These are phyloP conservation scores for Stemphylium beticola DNA, from an alignment of 2,329 filamentous ascomycete genomes.

Conservation along the genomic window DNA sequence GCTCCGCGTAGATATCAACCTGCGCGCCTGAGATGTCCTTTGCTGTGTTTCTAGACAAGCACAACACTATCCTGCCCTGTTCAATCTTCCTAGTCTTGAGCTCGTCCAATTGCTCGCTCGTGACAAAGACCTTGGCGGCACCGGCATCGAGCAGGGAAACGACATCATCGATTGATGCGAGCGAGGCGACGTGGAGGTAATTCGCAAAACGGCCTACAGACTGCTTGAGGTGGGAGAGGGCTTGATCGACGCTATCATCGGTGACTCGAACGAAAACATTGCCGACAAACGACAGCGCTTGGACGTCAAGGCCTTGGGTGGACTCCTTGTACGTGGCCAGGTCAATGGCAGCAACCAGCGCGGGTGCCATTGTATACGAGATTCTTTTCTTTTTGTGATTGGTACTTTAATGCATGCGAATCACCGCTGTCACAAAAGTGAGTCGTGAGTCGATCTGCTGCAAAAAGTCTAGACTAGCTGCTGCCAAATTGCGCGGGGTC, in stretches of 20 bases:
- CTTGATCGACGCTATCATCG: constrained; percentile 54
- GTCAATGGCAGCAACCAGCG: constrained; percentile 59
- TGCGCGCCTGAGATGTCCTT: constrained; percentile 51
- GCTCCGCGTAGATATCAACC: constrained; percentile 54
- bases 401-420: neutral
- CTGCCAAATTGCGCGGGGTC: constrained; percentile 17
- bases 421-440: neutral
- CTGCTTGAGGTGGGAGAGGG: constrained; percentile 61
- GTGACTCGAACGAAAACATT: constrained; percentile 62
- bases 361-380: constrained; percentile 49
- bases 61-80: constrained; percentile 64
- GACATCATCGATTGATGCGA: constrained; percentile 74
- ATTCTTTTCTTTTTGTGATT: neutral
- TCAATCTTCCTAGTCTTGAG: constrained; percentile 61
- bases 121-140: constrained; percentile 83
- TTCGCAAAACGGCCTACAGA: constrained; percentile 64
- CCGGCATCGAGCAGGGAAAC: constrained; percentile 83
- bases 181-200: constrained; percentile 76
- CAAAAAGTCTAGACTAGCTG: constrained; percentile 19
- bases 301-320: constrained; percentile 58
- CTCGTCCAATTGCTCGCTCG: constrained; percentile 68
- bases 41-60: constrained; percentile 54
- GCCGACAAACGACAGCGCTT: constrained; percentile 63
- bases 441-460: constrained; percentile 6
- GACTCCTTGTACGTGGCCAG: constrained; percentile 52